Evolutionary conservation across 1,139 yeast genomes (phyloP), one percentile per base, ranked within the genome.

Genomic region (Candida mesenterica): DNA sequence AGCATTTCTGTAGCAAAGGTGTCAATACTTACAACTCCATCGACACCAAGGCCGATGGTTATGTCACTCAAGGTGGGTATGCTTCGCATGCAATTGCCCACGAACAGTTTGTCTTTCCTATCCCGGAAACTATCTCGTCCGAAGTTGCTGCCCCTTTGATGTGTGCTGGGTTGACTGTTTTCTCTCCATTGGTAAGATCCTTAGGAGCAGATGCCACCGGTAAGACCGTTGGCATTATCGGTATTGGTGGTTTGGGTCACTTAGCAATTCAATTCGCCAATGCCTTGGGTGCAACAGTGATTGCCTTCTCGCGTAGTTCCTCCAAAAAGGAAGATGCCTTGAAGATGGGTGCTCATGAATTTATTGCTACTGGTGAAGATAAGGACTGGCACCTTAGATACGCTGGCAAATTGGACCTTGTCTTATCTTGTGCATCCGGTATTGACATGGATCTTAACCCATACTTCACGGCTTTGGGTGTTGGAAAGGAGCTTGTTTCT

Each of bases 111-210:
- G 77, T 65, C 5, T 72, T 79, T 56, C 68, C 70, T 16, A 72
- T 80, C 39, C 87, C 87, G 15, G 80, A 77, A n/a, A 55, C 40
- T 15, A 52, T 78, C 41, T 57, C 62, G 15, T 56, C 71, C 17
- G 65, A 61, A 34, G 55, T 60, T 35, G 85, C 79, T 26, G 84
- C 83, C 14, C 85, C 86, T 17, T 65, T 81, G 52, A 59, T 80
- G 64, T 81, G 87, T 62, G 86, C 80, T 28, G 87, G 87, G 39
- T 62, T 78, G 48, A 81, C 87, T 15, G 78, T 74, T 2, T 79
- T 62, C 57, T 65, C 79, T 4, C 87, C 87, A 29, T 53, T 80
- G 41, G 59, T 55, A 33, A 56, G 67, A 51, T 54, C 59, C 43
- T 46, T 63, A 23, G 59, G 60, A 46, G 39, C 46, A 28, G 52